These are phyloP conservation scores for Colletotrichum viniferum DNA, from an alignment of 2,329 filamentous ascomycete genomes.

Conservation along the genomic window DNA sequence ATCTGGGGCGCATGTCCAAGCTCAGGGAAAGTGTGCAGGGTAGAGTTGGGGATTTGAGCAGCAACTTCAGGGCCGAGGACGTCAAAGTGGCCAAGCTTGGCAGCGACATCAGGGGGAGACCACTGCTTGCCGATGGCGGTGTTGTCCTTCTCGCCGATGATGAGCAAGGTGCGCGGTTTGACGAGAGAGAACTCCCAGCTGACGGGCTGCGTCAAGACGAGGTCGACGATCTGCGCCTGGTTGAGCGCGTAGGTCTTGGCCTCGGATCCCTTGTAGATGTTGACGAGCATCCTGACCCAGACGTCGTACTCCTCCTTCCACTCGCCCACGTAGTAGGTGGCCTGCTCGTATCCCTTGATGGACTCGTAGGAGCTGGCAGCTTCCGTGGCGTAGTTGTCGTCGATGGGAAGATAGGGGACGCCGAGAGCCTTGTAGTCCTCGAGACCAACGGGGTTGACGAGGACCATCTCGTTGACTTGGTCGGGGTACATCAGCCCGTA, in stretches of 20 bases:
- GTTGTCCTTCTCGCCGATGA: conserved; percentile 56
- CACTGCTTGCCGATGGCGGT: conserved; percentile 61
- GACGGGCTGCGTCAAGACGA: conserved; percentile 58
- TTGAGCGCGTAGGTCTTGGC: conserved; percentile 47
- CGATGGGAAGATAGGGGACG: conserved; percentile 50
- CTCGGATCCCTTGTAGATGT: conserved; percentile 51
- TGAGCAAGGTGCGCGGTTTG: conserved; percentile 48
- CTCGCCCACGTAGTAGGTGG: conserved; percentile 51
- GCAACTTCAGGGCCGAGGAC: conserved; percentile 51
- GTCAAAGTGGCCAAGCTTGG: conserved; percentile 52
- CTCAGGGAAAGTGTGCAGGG: conserved; percentile 50
- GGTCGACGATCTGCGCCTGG: conserved; percentile 57
- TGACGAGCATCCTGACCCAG: conserved; percentile 60
- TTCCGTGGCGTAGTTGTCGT: conserved; percentile 42
- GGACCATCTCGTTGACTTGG: conserved; percentile 45
- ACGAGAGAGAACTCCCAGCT: conserved; percentile 53
- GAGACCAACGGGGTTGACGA: conserved; percentile 57
- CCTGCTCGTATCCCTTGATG: conserved; percentile 51
- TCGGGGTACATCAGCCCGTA: conserved; percentile 56
- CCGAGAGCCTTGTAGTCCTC: conserved; percentile 57
- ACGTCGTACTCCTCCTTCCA: conserved; percentile 56
- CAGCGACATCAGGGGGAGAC: conserved; percentile 47
- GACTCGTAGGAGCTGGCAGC: conserved; percentile 43
- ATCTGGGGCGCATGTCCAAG: conserved; percentile 60
- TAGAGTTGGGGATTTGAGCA: conserved; percentile 45